phyloP scores from a whole-genome alignment of 768 basidiomycete genomes.

The Xanthoconium purpureum region DNA sequence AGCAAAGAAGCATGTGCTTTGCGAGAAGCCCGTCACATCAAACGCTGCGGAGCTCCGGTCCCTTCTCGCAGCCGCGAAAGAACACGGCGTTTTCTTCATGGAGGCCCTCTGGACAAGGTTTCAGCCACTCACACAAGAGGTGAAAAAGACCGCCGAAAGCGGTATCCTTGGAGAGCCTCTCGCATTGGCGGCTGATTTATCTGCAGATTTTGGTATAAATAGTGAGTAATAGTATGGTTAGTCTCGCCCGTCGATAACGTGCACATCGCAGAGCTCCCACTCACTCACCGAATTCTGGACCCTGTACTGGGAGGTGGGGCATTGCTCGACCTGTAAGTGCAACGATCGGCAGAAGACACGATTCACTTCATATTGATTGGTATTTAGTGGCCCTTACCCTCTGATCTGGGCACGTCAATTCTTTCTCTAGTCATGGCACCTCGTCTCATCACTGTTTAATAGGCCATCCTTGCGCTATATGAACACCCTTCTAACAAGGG shows the following conservation, averaged over 20 bases:
- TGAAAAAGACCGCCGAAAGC: constrained; percentile 60
- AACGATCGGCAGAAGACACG: neutral
- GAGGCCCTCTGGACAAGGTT: constrained; percentile 89
- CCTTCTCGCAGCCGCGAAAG: constrained; percentile 69
- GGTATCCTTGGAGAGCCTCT: constrained; percentile 66
- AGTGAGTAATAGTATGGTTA: constrained; percentile 38
- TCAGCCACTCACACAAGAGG: constrained; percentile 62
- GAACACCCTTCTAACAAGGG: constrained; percentile 74
- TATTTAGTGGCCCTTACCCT: constrained; percentile 71
- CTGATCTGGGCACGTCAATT: constrained; percentile 61
- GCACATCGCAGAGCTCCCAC: constrained; percentile 50
- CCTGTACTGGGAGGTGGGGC: constrained; percentile 80
- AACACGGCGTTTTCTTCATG: constrained; percentile 84
- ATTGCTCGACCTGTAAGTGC: constrained; percentile 73
- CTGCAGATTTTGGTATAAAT: constrained; percentile 62
- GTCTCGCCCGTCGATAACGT: neutral
- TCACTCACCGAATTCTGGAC: constrained; percentile 73
- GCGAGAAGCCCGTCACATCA: constrained; percentile 85
- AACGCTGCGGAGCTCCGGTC: constrained; percentile 75
- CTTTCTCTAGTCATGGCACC: neutral
- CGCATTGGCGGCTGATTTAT: constrained; percentile 72
- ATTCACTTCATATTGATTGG: constrained; percentile 2
- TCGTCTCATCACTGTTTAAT: constrained; percentile 12
- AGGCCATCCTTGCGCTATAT: constrained; percentile 77
- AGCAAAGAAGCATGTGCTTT: constrained; percentile 81